These are phyloP conservation scores for Candida golubevii DNA, from an alignment of 805 yeast genomes.

Conservation along the genomic window DNA sequence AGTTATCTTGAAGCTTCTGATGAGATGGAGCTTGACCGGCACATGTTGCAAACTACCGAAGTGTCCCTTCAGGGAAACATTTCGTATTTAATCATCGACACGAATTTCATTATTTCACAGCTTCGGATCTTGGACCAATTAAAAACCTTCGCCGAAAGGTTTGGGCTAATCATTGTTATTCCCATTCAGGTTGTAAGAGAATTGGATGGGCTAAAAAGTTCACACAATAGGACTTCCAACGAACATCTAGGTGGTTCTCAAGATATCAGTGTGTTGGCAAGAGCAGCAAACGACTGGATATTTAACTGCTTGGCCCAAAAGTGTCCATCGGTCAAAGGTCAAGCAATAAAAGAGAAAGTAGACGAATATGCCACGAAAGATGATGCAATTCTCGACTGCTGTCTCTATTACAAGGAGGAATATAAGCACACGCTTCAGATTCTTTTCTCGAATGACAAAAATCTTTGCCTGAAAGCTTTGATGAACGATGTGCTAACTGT, in stretches of 20 bases:
- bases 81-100: slow-evolving; percentile 64
- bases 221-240: slow-evolving; percentile 16
- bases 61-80: slow-evolving; percentile 18
- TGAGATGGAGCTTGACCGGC: slow-evolving; percentile 17
- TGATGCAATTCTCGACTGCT: slow-evolving; percentile 84
- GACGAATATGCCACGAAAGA: slow-evolving; percentile 52
- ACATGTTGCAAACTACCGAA: slow-evolving; percentile 9
- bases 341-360: slow-evolving; percentile 51
- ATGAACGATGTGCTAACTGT: slow-evolving; percentile 64
- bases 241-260: slow-evolving; percentile 1
- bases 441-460: slow-evolving; percentile 76
- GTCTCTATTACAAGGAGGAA: slow-evolving; percentile 53
- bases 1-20: slow-evolving; percentile 7
- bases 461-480: slow-evolving; percentile 74
- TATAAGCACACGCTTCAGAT: slow-evolving; percentile 42
- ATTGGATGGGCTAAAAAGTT: slow-evolving; percentile 72
- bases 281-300: slow-evolving; percentile 79
- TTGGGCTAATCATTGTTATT: slow-evolving; percentile 51
- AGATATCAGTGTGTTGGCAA: slow-evolving; percentile 54
- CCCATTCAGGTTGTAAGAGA: slow-evolving; percentile 72
- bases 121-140: slow-evolving; percentile 54
- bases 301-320: slow-evolving; percentile 52
- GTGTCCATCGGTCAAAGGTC: slow-evolving; percentile 56
- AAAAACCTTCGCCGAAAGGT: slow-evolving; percentile 33
- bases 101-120: slow-evolving; percentile 77